Evolutionary conservation across 176 grass and related monocot genomes (phyloP).

Genomic region (Eragrostis curvula): DNA sequence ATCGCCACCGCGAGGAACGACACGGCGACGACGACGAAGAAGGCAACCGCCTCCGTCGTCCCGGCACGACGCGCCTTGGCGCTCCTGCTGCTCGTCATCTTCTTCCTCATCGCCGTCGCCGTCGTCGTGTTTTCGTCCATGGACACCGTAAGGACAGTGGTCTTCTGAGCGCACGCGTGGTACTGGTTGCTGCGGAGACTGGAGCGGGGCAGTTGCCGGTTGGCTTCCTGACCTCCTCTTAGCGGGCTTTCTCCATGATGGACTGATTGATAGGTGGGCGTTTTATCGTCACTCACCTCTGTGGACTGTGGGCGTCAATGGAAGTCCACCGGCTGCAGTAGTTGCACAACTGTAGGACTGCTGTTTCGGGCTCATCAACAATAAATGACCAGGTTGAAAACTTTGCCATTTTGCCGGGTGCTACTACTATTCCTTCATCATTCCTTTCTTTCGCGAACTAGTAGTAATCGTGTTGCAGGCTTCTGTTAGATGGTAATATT

Average conservation of each 20-base stretch:
- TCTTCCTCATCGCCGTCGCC: not conserved
- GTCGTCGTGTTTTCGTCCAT: constrained; percentile 5
- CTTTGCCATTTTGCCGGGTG: not conserved
- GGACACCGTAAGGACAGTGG: not conserved
- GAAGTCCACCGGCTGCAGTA: not conserved
- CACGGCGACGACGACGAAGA: not conserved
- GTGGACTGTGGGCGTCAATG: not conserved
- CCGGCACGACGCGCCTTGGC: not conserved
- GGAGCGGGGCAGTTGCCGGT: not conserved
- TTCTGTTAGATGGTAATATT: not conserved
- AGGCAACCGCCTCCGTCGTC: not conserved
- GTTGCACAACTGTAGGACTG: not conserved
- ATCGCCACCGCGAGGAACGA: not conserved
- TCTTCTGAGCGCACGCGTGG: not conserved
- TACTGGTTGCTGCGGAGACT: too few species aligned
- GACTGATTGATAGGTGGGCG: not conserved
- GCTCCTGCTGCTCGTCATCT: not conserved
- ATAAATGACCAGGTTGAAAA: not conserved
- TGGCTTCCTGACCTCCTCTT: not conserved
- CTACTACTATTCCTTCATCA: not conserved
- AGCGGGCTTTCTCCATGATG: constrained; percentile 5
- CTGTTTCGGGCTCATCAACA: not conserved
- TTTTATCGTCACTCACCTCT: constrained; percentile 32
- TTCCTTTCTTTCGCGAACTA: not conserved
- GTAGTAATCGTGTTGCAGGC: not conserved